Base-by-base conservation (phyloP, 352 stramenopile species). In the Globisporangium recalcitrans region DNA sequence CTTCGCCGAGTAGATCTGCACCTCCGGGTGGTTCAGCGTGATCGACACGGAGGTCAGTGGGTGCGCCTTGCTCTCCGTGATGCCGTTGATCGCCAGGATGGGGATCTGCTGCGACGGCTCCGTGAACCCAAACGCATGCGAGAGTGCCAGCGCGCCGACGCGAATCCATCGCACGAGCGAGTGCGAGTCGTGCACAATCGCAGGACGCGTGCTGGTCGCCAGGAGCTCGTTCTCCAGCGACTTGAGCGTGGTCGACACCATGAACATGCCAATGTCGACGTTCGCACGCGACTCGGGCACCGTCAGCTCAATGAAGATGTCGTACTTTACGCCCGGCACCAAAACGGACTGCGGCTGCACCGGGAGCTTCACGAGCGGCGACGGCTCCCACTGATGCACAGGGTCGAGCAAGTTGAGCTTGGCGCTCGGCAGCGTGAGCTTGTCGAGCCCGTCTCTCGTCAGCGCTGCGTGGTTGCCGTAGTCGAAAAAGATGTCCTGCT, bases 401-500 rank as follows among this genome's bases (percentile, higher is more conserved):
- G 80, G 55, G 19, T 85, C 67, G 9, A 74, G 74, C 52, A 93
- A 68, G 51, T 91, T 65, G 52, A 93, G 58, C 14, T 70, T 77
- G 5, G 79, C 82, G 0, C 40, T 77, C 14, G 85, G 85, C 19
- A 90, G 69, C 46, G 74, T 72, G 21, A 77, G 40, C n/a, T 27
- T 21, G 3, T 38, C 38, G 19, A 49, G 46, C 0, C 64, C 55
- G 27, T 42, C 36, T n/a, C 59, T 47, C 21, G 54, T 56, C 14
- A 85, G 69, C 11, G 64, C 68, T 13, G 62, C 69, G 64, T 91
- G 85, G 54, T 63, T 53, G 27, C 85, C 85, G 27, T 93, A 93
- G 69, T 93, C 62, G 40, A 93, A 87, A 61, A 86, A 84, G 34
- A 90, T 71, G 19, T 89, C 70, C 47, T 91, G 85, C 55, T 93